Base-by-base conservation (phyloP, 768 basidiomycete species). In the Neoboletus subvelutipes region DNA sequence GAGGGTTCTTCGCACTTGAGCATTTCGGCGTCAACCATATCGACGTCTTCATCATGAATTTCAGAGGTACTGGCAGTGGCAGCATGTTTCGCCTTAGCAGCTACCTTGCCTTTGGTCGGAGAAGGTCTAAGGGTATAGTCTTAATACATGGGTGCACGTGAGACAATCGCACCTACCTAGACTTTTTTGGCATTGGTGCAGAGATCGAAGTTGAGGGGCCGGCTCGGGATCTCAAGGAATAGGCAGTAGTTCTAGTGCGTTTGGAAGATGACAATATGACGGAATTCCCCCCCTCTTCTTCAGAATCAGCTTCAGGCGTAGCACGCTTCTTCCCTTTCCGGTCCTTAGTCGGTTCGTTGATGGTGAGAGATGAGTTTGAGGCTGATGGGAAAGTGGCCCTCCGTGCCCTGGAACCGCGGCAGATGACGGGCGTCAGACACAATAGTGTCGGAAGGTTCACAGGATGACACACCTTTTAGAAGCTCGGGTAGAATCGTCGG, bases 281-380 rank as follows among this genome's bases (percentile, higher is more conserved):
- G 45, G 77, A 76, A 63, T 77, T 72, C 48, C 68, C 67, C 26
- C 78, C 75, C 71, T 91, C 88, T 70, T 88, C 85, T 73, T 88
- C 88, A 43, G 84, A 83, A 62, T 74, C 74, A 34, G 77, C 73
- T 75, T 92, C 89, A 47, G 88, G 87, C 33, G 80, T 83, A 39
- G 92, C 93, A 66, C 92, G 88, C 77, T 95, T 96, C 85, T 97
- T 97, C 56, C 93, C 94, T 75, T 95, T 95, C 62, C 74, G 73
- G 75, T 92, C 90, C 67, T 80, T 80, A 3, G 76, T 63, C 48
- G 87, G 83, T 79, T 93, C 92, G 85, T 85, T 86, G 74, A 92
- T 92, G 55, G 75, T 82, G 76, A 75, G 82, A 72, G 64, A 80
- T 69, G 62, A 77, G 48, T 66, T 77, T 65, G 60, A 75, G 50